Evolutionary conservation across 495 filamentous ascomycete genomes (phyloP), one percentile per base, ranked within the genome.

Genomic region (Neurospora sp.): DNA sequence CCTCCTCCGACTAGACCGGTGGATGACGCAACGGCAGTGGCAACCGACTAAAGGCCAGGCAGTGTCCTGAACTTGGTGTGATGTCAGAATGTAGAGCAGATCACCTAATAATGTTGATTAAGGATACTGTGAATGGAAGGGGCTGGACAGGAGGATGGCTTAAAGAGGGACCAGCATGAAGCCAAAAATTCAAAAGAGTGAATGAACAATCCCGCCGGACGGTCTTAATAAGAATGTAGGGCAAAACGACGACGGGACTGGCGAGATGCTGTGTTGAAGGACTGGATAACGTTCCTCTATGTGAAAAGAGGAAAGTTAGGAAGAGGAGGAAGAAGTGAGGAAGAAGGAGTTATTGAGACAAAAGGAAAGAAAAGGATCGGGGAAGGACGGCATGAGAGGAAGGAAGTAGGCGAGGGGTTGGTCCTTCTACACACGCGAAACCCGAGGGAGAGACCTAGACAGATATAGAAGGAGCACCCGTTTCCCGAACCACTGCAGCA

Each of bases 381-480:
- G 39, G 22, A n/a, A 72, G 42, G 27, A 35, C 9, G 39, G n/a
- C 20, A 69, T 70, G 42, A 18, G 73, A 72, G 39, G 18, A 37
- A 35, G 20, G 53, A 65, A 65, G 69, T 53, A 53, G 20, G 44
- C 27, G 41, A n/a, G 9, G 22, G 16, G 44, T 31, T 38, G 44
- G 44, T 31, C 16, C 70, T 20, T 69, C 41, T 27, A 35, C 27
- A 31, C 27, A 27, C 48, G 70, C 53, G 53, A 18, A 65, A 35
- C 27, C 70, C 70, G 37, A n/a, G 70, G 46, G 40, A 61, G 38
- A 37, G 69, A 53, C 20, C 41, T 61, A 68, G 71, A 42, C 75
- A 78, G 75, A 78, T 80, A 80, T 80, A 80, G 75, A 65, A 75
- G 72, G 75, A 72, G 71, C 59, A 73, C 73, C 69, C 39, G 16